Evolutionary conservation across 2,329 filamentous ascomycete genomes (phyloP).

Genomic region (Aspergillus fructus): DNA sequence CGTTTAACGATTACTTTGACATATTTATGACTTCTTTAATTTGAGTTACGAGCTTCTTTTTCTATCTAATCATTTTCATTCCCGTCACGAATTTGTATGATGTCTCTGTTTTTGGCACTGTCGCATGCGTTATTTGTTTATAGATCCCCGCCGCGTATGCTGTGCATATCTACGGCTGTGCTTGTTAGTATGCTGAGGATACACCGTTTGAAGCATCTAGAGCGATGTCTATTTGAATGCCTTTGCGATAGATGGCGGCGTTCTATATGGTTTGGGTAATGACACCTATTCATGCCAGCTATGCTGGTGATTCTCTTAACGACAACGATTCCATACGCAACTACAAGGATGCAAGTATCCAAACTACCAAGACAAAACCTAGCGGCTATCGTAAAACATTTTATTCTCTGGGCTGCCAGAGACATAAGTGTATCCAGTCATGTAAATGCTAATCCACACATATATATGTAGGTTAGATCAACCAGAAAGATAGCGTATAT

Average conservation of each 20-base stretch:
- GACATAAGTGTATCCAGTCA: not conserved
- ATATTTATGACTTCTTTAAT: not conserved
- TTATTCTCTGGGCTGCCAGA: conserved; percentile 4
- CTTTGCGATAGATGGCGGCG: conserved; percentile 6
- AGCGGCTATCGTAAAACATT: not conserved
- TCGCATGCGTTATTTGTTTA: not conserved
- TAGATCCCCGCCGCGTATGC: not conserved
- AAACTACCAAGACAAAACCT: not conserved
- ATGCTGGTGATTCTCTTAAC: not conserved
- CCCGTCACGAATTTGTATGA: not conserved
- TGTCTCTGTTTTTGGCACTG: not conserved
- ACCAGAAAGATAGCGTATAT: not conserved
- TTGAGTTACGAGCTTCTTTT: not conserved
- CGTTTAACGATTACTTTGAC: conserved; percentile 10
- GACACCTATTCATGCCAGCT: not conserved
- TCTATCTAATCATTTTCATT: not conserved
- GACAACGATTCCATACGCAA: not conserved
- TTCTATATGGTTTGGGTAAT: not conserved
- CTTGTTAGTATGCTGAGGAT: not conserved
- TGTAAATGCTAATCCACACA: not conserved
- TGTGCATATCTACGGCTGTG: not conserved
- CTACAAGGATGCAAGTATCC: not conserved
- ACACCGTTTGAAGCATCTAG: conserved; percentile 1
- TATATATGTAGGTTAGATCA: conserved; percentile 2
- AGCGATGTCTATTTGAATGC: not conserved